A percentile compares a stretch with the other conserved stretches of the same genome.
phyloP scores from a whole-genome alignment of 371 early-diverging fungal genomes.

The Apophysomyces trapeziformis region DNA sequence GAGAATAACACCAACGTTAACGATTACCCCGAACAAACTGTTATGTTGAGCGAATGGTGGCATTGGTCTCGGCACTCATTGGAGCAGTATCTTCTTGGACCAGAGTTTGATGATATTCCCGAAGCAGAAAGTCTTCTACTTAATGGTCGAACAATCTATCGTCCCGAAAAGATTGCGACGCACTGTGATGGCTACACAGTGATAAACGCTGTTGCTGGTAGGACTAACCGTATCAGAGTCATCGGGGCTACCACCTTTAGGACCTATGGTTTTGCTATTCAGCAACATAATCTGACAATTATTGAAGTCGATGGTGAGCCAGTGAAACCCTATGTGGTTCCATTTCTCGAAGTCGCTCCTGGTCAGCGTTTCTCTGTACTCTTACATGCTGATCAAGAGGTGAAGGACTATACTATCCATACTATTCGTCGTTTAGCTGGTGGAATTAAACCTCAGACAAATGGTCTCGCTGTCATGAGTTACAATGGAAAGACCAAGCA shows the following conservation, averaged over 20 bases:
- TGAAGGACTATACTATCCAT: slow-evolving; percentile 36
- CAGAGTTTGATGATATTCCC: slow-evolving; percentile 36
- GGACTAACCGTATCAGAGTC: slow-evolving; percentile 42
- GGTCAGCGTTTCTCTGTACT: slow-evolving; percentile 52
- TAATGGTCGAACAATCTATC: slow-evolving; percentile 40
- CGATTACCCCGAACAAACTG: background rate
- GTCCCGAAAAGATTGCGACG: slow-evolving; percentile 13
- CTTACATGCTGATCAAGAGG: slow-evolving; percentile 27
- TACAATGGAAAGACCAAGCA: slow-evolving; percentile 19
- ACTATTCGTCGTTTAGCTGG: slow-evolving; percentile 40
- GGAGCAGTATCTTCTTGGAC: slow-evolving; percentile 36
- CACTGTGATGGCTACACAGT: slow-evolving; percentile 41
- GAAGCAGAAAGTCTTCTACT: slow-evolving; percentile 51
- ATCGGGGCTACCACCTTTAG: slow-evolving; percentile 49
- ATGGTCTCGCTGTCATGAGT: slow-evolving; percentile 38
- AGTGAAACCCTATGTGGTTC: slow-evolving; percentile 32
- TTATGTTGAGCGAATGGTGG: slow-evolving; percentile 50
- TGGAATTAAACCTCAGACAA: slow-evolving; percentile 27
- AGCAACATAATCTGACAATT: slow-evolving; percentile 44
- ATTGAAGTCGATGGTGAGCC: slow-evolving; percentile 54
- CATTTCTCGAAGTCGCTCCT: slow-evolving; percentile 41
- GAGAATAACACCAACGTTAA: background rate
- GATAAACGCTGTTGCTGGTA: slow-evolving; percentile 30
- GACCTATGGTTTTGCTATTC: slow-evolving; percentile 45
- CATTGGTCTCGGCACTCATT: slow-evolving; percentile 32